Evolutionary conservation across 148 eudicot genomes (phyloP), one percentile per base, ranked within the genome.

Genomic region (Spergularia marina): DNA sequence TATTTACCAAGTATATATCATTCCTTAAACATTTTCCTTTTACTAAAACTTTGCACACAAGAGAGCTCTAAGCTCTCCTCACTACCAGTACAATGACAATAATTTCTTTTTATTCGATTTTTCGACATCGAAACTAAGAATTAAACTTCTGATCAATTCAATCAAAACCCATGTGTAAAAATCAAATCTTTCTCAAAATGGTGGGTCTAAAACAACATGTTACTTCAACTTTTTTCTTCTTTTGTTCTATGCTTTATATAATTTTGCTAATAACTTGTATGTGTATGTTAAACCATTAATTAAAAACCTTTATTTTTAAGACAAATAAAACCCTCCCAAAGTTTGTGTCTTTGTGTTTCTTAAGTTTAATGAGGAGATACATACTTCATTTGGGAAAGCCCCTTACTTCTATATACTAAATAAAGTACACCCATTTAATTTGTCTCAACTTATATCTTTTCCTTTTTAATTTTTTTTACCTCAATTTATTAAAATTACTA

Each of bases 391-490:
- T 79, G 64, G 74, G 63, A 69, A 79, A 61, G 36, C 36, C 36
- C 36, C 36, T 30, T 30, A 30, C 36, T 30, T 30, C 36, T 30
- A 30, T 0, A 30, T 30, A 30, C 36, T 41, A 39, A 57, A 41
- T 41, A 39, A 57, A 41, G n/a, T 56, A 49, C 72, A 5, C 75
- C 81, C 72, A 72, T 52, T 66, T 70, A 53, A 72, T 52, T 66
- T 70, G 61, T 61, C 67, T 77, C 9, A 25, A 71, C 34, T 30
- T 30, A 44, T 70, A 61, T 60, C 85, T 84, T 87, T 84, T 82
- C 80, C 84, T 30, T 30, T 30, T 30, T 0, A 30, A 30, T 90
- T 87, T 88, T 60, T 41, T 30, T 65, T 64, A 41, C 44, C 16
- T 10, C 12, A 66, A 40, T 65, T 40, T 39, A 59, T 21, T 84